A percentile compares a stretch with the other conserved stretches of the same genome.
Conservation (phyloP, 139 green algal species). For the Tetraselmis striata region DNA sequence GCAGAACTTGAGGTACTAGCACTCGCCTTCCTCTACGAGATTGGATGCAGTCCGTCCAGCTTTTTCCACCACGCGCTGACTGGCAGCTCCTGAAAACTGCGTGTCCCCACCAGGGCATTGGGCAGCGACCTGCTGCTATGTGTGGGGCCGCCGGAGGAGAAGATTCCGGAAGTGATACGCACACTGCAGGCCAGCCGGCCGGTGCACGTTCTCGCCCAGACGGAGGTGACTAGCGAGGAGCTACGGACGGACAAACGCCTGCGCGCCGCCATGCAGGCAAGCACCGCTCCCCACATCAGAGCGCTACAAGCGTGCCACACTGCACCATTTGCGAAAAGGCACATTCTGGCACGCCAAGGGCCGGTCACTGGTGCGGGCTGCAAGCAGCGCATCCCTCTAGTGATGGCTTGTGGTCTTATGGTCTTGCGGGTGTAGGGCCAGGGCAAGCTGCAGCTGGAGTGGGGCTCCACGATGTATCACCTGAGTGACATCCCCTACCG, state of each 20-base stretch:
- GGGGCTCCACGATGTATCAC: slow-evolving; percentile 83
- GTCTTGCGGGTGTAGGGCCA: slow-evolving; percentile 13
- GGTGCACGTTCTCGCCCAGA: slow-evolving; percentile 53
- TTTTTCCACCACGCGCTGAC: not conserved
- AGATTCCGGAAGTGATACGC: slow-evolving; percentile 35
- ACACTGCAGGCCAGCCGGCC: slow-evolving; percentile 10
- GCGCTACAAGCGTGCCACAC: not conserved
- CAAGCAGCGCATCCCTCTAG: not conserved
- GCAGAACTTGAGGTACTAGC: slow-evolving; percentile 11
- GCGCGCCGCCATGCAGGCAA: not conserved
- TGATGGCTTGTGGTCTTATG: not conserved
- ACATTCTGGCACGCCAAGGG: not conserved
- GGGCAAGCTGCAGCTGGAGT: slow-evolving; percentile 47
- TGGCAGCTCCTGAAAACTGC: not conserved
- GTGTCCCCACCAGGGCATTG: slow-evolving; percentile 1
- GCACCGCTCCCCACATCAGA: not conserved
- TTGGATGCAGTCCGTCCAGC: not conserved
- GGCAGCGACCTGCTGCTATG: slow-evolving; percentile 71
- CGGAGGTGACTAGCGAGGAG: slow-evolving; percentile 78
- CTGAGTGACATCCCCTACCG: slow-evolving; percentile 84
- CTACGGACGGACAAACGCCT: slow-evolving; percentile 47
- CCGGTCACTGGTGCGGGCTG: not conserved
- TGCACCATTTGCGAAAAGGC: not conserved
- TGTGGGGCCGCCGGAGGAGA: slow-evolving; percentile 70
- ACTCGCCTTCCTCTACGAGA: too few relatives aligned